Conservation (phyloP, 108 stramenopile species). For the Nitzschia sp. region DNA sequence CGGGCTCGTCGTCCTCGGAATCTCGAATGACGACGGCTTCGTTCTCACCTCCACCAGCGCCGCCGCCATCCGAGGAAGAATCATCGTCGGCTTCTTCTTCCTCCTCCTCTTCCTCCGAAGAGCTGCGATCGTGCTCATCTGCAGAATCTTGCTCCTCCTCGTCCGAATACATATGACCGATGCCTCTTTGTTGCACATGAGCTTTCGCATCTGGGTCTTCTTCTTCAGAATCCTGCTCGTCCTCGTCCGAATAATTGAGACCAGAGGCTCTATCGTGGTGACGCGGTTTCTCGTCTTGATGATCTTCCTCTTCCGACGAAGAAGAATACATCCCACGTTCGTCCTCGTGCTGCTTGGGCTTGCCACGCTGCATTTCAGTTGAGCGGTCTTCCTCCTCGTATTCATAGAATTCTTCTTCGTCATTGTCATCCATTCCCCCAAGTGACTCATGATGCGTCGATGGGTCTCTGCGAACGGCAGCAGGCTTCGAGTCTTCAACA, state of each 20-base stretch:
- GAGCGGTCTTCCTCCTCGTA: slow-evolving; percentile 1
- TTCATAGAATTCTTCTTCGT: slow-evolving; percentile 1
- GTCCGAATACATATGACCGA: not conserved
- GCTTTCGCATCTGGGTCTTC: not conserved
- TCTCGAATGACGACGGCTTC: not conserved
- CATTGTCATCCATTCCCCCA: not conserved
- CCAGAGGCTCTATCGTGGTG: too few species aligned
- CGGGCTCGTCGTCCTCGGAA: not conserved
- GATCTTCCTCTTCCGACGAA: not conserved
- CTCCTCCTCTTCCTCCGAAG: slow-evolving; percentile 12
- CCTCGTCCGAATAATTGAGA: not conserved
- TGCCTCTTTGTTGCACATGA: not conserved
- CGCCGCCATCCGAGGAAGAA: not conserved
- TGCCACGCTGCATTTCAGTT: not conserved
- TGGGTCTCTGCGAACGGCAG: not conserved
- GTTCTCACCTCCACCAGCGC: slow-evolving; percentile 4
- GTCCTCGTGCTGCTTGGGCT: not conserved
- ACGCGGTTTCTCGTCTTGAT: not conserved
- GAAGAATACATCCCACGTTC: not conserved
- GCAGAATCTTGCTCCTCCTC: not conserved
- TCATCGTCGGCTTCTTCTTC: slow-evolving; percentile 13
- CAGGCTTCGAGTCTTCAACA: not conserved
- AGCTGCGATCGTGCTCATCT: not conserved
- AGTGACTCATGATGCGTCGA: not conserved
- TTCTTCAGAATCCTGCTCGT: not conserved